Evolutionary conservation across 805 yeast genomes (phyloP).

Genomic region (Wickerhamomyces pijperi): DNA sequence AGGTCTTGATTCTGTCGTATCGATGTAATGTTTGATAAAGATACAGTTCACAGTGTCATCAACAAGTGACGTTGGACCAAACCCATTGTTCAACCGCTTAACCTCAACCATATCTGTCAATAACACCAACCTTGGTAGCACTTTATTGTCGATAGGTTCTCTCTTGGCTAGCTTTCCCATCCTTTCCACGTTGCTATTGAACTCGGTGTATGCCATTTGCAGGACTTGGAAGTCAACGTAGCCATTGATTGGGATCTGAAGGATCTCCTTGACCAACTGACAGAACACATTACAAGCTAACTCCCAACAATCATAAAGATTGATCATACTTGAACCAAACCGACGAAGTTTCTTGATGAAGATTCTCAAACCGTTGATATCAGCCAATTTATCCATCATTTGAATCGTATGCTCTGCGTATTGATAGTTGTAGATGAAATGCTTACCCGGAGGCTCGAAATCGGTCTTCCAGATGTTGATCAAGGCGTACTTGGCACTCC

Average conservation of each 20-base stretch:
- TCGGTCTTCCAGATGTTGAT: conserved; percentile 93
- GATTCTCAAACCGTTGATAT: conserved; percentile 45
- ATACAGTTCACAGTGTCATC: conserved; percentile 64
- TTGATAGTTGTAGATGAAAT: conserved; percentile 64
- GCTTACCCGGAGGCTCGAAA: conserved; percentile 84
- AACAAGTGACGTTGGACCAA: conserved; percentile 63
- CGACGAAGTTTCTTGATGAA: conserved; percentile 69
- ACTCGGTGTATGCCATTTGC: conserved; percentile 31
- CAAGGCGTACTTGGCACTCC: conserved; percentile 49
- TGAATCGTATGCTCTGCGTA: conserved; percentile 58
- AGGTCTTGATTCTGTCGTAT: background rate
- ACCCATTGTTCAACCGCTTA: conserved; percentile 66
- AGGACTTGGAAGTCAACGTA: conserved; percentile 44
- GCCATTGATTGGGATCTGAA: conserved; percentile 27
- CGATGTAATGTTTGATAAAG: conserved; percentile 37
- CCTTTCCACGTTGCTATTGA: conserved; percentile 27
- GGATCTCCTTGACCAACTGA: conserved; percentile 33
- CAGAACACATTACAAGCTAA: conserved; percentile 40
- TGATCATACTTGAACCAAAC: conserved; percentile 66
- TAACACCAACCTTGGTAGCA: conserved; percentile 29
- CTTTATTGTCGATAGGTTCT: conserved; percentile 25
- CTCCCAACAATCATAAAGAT: conserved; percentile 59
- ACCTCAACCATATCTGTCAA: conserved; percentile 46
- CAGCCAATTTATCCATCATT: conserved; percentile 39
- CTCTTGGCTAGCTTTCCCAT: conserved; percentile 16